These are phyloP conservation scores for Claviceps pazoutovae DNA, from an alignment of 2,329 filamentous ascomycete species.

Conservation along the genomic window DNA sequence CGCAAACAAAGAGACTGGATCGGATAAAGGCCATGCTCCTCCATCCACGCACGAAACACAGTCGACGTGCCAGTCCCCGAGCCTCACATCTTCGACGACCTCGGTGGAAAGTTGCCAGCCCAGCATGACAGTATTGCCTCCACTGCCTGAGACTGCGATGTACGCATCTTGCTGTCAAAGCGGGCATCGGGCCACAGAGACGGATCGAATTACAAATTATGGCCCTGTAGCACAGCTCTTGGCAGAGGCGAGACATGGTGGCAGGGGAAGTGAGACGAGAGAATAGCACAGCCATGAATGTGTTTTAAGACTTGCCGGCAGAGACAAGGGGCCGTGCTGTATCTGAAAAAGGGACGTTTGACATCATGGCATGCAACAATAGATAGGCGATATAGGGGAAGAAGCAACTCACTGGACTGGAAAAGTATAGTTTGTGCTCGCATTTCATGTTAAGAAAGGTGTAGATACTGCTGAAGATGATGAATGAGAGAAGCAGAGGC, in stretches of 20 bases:
- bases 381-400: not conserved
- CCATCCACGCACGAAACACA: not conserved
- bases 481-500: not conserved
- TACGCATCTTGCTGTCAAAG: not conserved
- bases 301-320: not conserved
- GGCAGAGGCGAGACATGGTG: constrained; percentile 2
- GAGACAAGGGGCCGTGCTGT: not conserved
- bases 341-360: not conserved
- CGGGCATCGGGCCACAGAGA: not conserved
- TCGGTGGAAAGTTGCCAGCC: not conserved
- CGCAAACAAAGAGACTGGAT: not conserved
- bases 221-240: constrained; percentile 4
- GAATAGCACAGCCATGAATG: not conserved
- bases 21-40: not conserved
- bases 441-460: not conserved
- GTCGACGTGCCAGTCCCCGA: not conserved
- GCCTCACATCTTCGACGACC: not conserved
- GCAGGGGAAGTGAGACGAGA: not conserved
- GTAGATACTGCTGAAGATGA: not conserved
- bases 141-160: not conserved
- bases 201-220: not conserved
- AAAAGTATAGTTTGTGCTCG: not conserved
- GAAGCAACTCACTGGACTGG: not conserved
- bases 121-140: not conserved
- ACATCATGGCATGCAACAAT: not conserved